phyloP scores from a whole-genome alignment of 2,329 filamentous ascomycete genomes.

The Calonectria hongkongensis region DNA sequence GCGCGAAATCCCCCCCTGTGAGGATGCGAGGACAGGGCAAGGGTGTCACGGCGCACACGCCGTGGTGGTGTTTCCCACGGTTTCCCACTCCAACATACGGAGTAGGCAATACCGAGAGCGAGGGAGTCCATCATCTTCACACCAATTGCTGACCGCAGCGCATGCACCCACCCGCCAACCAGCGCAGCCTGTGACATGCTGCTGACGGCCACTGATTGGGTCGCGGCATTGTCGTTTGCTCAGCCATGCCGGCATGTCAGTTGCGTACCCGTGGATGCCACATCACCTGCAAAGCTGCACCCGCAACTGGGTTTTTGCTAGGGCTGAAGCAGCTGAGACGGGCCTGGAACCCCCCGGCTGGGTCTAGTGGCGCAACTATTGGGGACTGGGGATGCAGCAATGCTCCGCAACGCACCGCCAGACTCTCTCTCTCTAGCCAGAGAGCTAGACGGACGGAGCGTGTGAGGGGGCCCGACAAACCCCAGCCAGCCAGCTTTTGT shows the following conservation, averaged over 20 bases:
- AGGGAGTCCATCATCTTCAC: background rate
- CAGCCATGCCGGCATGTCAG: constrained; percentile 23
- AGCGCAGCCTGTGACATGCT: background rate
- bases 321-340: constrained; percentile 38
- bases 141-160: constrained; percentile 31
- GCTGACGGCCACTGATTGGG: background rate
- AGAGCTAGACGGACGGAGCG: background rate
- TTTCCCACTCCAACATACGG: no score
- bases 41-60: background rate
- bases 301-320: constrained; percentile 22
- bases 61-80: no score
- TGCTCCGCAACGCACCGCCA: background rate
- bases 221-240: background rate
- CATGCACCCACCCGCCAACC: constrained; percentile 6
- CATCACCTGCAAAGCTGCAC: constrained; percentile 5
- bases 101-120: no score
- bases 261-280: constrained; percentile 11
- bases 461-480: background rate
- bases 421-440: no score
- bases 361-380: constrained; percentile 14
- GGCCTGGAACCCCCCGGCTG: constrained; percentile 35
- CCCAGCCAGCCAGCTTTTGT: background rate
- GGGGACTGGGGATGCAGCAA: constrained; percentile 13
- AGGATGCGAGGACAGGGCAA: background rate
- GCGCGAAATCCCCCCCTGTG: background rate